Evolutionary conservation across 106 monocot species (phyloP).

Genomic region (Hemerocallis citrina): DNA sequence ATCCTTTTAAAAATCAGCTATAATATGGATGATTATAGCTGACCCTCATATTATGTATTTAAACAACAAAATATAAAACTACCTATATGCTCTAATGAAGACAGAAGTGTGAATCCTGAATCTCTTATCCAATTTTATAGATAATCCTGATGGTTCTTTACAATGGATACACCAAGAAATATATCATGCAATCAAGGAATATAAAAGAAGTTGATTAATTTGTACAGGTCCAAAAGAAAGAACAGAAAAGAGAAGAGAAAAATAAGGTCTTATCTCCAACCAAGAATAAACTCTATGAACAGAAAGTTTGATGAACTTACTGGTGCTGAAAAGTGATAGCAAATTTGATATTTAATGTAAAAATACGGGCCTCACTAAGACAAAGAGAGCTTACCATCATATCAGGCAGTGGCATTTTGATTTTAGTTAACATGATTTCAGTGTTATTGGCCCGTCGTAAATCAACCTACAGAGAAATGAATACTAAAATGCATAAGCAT

Average conservation of each 20-base stretch:
- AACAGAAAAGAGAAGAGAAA: too few relatives aligned
- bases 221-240: too few relatives aligned
- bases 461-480: constrained; percentile 46
- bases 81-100: neutral
- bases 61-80: neutral
- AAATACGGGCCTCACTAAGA: neutral
- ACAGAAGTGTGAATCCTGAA: neutral
- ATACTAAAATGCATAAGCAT: neutral
- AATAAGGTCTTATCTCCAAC: neutral
- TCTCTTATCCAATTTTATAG: too few relatives aligned
- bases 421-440: constrained; percentile 94
- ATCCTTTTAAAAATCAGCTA: neutral
- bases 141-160: too few relatives aligned
- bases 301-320: neutral
- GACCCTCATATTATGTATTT: neutral
- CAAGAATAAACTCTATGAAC: neutral
- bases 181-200: too few relatives aligned
- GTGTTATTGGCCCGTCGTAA: constrained; percentile 79
- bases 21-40: neutral
- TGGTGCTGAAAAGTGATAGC: neutral
- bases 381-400: constrained; percentile 63
- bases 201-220: too few relatives aligned
- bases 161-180: too few relatives aligned
- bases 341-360: neutral
- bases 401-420: constrained; percentile 92